A percentile compares a stretch with the other conserved stretches of the same genome.
Conservation (phyloP, 1,139 yeast genomes). For the Candida tetrigidarum region DNA sequence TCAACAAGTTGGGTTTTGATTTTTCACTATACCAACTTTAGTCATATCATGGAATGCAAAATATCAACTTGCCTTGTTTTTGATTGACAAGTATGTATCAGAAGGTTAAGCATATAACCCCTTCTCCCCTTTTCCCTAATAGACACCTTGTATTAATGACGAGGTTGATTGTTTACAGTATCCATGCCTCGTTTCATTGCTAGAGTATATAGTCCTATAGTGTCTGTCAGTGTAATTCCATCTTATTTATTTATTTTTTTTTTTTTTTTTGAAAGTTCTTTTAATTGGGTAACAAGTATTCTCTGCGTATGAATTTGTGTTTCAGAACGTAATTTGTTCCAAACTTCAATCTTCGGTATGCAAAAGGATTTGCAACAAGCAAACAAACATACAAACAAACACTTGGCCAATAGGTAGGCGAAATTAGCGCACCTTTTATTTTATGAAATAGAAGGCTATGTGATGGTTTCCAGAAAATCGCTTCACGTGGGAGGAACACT, state of each 20-base stretch:
- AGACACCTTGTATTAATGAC: too few relatives aligned
- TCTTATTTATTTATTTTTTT: too few relatives aligned
- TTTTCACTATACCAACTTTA: too few relatives aligned
- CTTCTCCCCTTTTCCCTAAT: background rate
- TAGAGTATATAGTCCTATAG: too few relatives aligned
- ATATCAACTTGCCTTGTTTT: background rate
- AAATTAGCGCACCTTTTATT: background rate
- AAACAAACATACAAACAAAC: too few relatives aligned
- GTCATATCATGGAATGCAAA: conserved; percentile 2
- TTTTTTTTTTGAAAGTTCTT: too few relatives aligned
- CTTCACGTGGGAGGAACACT: background rate
- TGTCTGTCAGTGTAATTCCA: too few relatives aligned
- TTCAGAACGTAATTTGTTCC: background rate
- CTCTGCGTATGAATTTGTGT: too few relatives aligned
- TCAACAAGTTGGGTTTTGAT: too few relatives aligned
- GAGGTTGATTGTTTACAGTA: too few relatives aligned
- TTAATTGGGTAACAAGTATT: too few relatives aligned
- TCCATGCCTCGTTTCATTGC: too few relatives aligned
- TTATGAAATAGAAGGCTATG: background rate
- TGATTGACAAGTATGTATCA: conserved; percentile 1
- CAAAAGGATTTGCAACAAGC: conserved; percentile 1
- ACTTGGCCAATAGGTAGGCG: background rate
- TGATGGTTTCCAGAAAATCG: conserved; percentile 2
- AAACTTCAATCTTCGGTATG: background rate
- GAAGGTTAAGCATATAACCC: background rate